phyloP scores from a whole-genome alignment of 2,329 filamentous ascomycete genomes.

The Epichloe uncinata region DNA sequence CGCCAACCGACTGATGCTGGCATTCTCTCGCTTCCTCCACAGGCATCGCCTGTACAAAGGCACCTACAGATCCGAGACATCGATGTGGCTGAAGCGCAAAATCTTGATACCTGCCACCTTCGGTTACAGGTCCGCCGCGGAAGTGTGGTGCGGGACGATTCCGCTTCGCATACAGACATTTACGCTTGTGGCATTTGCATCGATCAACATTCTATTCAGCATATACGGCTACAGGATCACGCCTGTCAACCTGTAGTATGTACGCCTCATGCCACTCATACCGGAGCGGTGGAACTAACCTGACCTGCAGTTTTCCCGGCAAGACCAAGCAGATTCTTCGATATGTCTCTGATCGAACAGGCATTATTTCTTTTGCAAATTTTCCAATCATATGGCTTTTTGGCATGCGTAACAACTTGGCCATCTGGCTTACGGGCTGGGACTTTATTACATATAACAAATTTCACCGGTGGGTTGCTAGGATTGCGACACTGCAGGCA shows the following conservation, averaged over 20 bases:
- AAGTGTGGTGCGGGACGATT: slow-evolving; percentile 31
- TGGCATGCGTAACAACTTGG: slow-evolving; percentile 50
- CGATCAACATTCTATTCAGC: slow-evolving; percentile 25
- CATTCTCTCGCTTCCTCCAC: slow-evolving; percentile 4
- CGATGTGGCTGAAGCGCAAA: slow-evolving; percentile 19
- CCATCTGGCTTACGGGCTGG: slow-evolving; percentile 57
- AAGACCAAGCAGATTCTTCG: slow-evolving; percentile 27
- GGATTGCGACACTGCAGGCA: slow-evolving; percentile 47
- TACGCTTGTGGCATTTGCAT: slow-evolving; percentile 23
- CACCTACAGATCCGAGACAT: not conserved
- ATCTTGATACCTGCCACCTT: slow-evolving; percentile 29
- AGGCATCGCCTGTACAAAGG: not conserved
- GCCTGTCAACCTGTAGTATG: slow-evolving; percentile 27
- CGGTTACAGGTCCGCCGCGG: slow-evolving; percentile 28
- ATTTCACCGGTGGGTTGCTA: slow-evolving; percentile 54
- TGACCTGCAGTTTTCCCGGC: slow-evolving; percentile 19
- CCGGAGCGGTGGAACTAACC: not conserved
- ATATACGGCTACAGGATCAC: slow-evolving; percentile 25
- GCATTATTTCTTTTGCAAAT: slow-evolving; percentile 49
- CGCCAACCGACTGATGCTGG: slow-evolving; percentile 15
- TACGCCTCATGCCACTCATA: not conserved
- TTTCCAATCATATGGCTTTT: slow-evolving; percentile 55
- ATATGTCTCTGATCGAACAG: slow-evolving; percentile 50
- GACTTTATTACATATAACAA: slow-evolving; percentile 52
- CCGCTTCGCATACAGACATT: slow-evolving; percentile 30